Conservation (phyloP, 352 stramenopile species). For the Pythium dissimile region DNA sequence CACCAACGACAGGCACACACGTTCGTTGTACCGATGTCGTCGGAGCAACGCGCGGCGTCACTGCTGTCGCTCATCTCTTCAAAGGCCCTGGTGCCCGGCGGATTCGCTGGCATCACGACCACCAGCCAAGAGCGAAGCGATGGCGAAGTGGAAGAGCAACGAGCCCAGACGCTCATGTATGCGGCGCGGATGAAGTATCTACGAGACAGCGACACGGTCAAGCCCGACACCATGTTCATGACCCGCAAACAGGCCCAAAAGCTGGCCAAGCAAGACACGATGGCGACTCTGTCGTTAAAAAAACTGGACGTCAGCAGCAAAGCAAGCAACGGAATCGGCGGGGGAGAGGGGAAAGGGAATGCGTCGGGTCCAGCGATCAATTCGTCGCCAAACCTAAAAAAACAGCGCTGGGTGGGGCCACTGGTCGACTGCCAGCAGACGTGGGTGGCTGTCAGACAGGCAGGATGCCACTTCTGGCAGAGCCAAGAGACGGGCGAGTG, state of each 20-base stretch:
- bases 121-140: slow-evolving; percentile 11
- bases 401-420: slow-evolving; percentile 13
- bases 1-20: not conserved
- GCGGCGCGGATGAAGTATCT: slow-evolving; percentile 77
- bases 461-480: slow-evolving; percentile 76
- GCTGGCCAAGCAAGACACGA: slow-evolving; percentile 40
- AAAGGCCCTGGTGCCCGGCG: slow-evolving; percentile 23
- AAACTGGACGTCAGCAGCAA: slow-evolving; percentile 36
- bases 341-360: slow-evolving; percentile 2
- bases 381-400: slow-evolving; percentile 31
- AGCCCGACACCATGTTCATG: slow-evolving; percentile 66
- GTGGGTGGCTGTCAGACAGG: slow-evolving; percentile 62
- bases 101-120: slow-evolving; percentile 1
- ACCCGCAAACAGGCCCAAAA: slow-evolving; percentile 78
- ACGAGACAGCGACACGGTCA: slow-evolving; percentile 37
- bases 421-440: slow-evolving; percentile 36
- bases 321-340: not conserved
- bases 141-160: slow-evolving; percentile 36
- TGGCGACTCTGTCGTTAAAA: slow-evolving; percentile 34
- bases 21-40: slow-evolving; percentile 1
- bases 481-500: slow-evolving; percentile 68
- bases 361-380: not conserved
- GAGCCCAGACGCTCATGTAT: slow-evolving; percentile 73
- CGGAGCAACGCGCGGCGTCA: slow-evolving; percentile 18
- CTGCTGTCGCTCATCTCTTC: slow-evolving; percentile 34